These are phyloP conservation scores for Trametes sanguinea DNA, from an alignment of 768 basidiomycete genomes.

Conservation along the genomic window DNA sequence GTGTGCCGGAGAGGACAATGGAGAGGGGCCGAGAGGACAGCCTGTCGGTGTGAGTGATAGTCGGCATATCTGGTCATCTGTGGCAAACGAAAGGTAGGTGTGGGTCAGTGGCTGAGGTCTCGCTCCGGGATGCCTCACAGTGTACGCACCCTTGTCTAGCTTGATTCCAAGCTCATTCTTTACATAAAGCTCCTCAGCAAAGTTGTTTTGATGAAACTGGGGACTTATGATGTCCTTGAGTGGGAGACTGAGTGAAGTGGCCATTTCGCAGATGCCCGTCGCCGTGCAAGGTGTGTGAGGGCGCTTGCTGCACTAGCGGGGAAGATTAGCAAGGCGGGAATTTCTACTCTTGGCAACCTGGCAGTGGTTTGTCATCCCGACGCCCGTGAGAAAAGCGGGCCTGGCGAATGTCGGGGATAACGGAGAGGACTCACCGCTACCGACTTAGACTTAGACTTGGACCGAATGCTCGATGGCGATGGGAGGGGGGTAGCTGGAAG, in stretches of 20 bases:
- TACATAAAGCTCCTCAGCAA: conserved; percentile 76
- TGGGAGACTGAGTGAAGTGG: conserved; percentile 28
- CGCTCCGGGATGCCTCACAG: too few species aligned
- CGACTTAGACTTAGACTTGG: too few species aligned
- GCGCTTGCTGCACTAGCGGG: background rate
- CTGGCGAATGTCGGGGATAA: background rate
- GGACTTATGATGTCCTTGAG: conserved; percentile 72
- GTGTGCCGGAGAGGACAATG: conserved; percentile 94
- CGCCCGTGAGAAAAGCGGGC: too few species aligned
- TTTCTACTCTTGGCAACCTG: background rate
- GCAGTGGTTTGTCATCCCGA: too few species aligned
- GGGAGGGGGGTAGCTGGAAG: too few species aligned
- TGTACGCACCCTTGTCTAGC: conserved; percentile 78
- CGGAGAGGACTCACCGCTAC: too few species aligned
- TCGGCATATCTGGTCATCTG: conserved; percentile 95
- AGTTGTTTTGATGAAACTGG: conserved; percentile 94
- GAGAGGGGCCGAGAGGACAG: conserved; percentile 89
- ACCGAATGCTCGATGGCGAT: too few species aligned
- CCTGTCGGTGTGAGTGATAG: conserved; percentile 78
- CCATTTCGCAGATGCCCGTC: conserved; percentile 21
- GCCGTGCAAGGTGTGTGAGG: conserved; percentile 6
- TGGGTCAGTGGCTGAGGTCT: conserved; percentile 9
- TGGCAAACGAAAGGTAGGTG: background rate
- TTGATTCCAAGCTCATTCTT: conserved; percentile 84
- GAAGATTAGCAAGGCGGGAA: conserved; percentile 1